These are phyloP conservation scores for Glaciozyma antarctica DNA, from an alignment of 768 basidiomycete genomes.

Conservation along the genomic window DNA sequence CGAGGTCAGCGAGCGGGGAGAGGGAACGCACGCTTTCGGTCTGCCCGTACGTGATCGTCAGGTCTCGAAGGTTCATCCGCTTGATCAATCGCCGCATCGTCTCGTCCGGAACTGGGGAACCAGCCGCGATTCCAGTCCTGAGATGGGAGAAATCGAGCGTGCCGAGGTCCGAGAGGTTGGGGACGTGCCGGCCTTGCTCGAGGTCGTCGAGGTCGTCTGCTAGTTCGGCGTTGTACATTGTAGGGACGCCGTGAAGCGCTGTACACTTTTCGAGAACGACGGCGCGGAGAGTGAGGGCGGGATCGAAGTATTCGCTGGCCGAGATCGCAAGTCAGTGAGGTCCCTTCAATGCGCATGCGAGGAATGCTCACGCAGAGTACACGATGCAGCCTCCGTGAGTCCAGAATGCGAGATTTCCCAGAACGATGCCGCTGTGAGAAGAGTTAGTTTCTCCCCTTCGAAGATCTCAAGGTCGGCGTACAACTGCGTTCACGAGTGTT, in stretches of 20 bases:
- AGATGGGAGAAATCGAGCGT: background rate
- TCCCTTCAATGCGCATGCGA: background rate
- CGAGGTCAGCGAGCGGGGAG: background rate
- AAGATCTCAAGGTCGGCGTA: background rate
- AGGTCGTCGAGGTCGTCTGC: constrained; percentile 22
- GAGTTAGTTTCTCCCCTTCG: constrained; percentile 36
- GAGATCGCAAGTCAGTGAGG: background rate
- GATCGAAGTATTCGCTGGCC: constrained; percentile 48
- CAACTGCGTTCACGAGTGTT: background rate
- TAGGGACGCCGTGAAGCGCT: constrained; percentile 43
- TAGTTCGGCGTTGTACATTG: constrained; percentile 4
- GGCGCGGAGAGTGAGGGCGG: constrained; percentile 59
- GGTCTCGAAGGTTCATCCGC: background rate
- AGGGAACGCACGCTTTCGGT: background rate
- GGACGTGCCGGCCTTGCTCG: background rate
- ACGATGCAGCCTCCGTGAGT: constrained; percentile 62
- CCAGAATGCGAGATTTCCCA: constrained; percentile 45
- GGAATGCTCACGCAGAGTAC: constrained; percentile 49
- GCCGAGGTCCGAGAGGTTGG: background rate
- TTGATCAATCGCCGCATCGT: background rate
- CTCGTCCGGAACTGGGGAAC: background rate
- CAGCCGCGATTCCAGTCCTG: constrained; percentile 4
- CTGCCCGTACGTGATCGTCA: constrained; percentile 2
- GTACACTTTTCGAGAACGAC: constrained; percentile 62
- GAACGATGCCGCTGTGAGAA: constrained; percentile 10